Evolutionary conservation across 495 filamentous ascomycete genomes (phyloP), one percentile per base, ranked within the genome.

Genomic region (Neurospora sp.): DNA sequence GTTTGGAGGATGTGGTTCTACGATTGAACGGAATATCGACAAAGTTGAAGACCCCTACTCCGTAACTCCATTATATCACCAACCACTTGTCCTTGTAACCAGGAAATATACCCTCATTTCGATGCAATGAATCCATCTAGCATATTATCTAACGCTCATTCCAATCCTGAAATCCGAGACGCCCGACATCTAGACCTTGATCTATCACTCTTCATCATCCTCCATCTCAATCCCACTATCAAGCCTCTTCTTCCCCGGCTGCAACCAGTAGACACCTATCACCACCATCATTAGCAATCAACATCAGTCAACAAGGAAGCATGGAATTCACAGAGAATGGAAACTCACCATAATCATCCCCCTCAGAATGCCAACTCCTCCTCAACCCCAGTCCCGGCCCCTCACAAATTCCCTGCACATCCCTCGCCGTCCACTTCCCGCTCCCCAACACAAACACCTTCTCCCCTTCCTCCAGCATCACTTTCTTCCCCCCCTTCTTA

Each of bases 241-340:
- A 16, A 44, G 12, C 18, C 74, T 71, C 48, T 18, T 71, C 4
- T 71, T 54, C 0, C 6, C 62, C 38, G 72, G 72, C 62, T 74
- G 70, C 38, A 76, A 40, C 75, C 75, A 76, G 37, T 76, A 76
- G 14, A 69, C 62, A 20, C 72, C 75, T 76, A 14, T 35, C 2
- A 14, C 1, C 14, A 54, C 10, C 1, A 27, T 18, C 4, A 18
- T 39, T n/a, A 27, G 31, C 31, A 2, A 27, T 14, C 16, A 20
- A 12, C 38, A 46, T 42, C 12, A 42, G 40, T 18, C 40, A 18
- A 42, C 11, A 42, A n/a, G n/a, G n/a, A n/a, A 42, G 0, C 14
- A 42, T 42, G 40, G 14, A 18, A 42, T 42, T 42, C 40, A 42
- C 40, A 41, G 14, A 16, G 4, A 16, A 41, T 14, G 3, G 6